These are phyloP conservation scores for Emergomyces orientalis DNA, from an alignment of 2,329 filamentous ascomycete species.

Conservation along the genomic window DNA sequence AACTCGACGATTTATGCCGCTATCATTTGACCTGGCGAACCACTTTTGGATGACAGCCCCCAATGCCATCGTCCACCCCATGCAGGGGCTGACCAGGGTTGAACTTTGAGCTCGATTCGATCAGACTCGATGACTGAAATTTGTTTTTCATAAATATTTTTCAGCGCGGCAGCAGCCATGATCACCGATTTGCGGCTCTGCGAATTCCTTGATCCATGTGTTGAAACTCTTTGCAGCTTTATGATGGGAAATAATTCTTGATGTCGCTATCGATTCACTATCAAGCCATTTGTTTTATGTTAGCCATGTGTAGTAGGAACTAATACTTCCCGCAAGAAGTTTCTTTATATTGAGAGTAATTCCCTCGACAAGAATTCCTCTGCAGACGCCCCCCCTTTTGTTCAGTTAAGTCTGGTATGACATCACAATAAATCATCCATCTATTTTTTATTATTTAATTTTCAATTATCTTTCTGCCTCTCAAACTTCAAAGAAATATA, in stretches of 20 bases:
- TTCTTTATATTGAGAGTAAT: constrained; percentile 1
- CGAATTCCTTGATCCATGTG: neutral
- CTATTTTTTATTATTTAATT: neutral
- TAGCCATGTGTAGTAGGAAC: neutral
- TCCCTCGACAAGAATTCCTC: neutral
- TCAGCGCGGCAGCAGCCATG: neutral
- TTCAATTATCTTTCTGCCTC: neutral
- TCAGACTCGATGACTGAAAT: neutral
- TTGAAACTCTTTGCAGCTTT: neutral
- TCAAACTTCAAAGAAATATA: neutral
- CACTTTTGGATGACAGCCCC: neutral
- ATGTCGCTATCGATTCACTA: neutral
- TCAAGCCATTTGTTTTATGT: neutral
- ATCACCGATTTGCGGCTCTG: neutral
- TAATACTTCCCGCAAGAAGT: neutral
- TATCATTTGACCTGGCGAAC: constrained; percentile 5
- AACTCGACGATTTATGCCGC: neutral
- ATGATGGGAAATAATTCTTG: neutral
- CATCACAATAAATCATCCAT: neutral
- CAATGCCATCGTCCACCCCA: neutral
- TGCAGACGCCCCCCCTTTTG: neutral
- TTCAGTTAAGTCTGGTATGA: neutral
- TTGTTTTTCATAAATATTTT: neutral
- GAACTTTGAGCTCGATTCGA: neutral
- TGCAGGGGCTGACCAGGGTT: constrained; percentile 5